A percentile compares a stretch with the other conserved stretches of the same genome.
phyloP scores from a whole-genome alignment of 148 eudicot genomes.

The Heliamphora exappendiculata region DNA sequence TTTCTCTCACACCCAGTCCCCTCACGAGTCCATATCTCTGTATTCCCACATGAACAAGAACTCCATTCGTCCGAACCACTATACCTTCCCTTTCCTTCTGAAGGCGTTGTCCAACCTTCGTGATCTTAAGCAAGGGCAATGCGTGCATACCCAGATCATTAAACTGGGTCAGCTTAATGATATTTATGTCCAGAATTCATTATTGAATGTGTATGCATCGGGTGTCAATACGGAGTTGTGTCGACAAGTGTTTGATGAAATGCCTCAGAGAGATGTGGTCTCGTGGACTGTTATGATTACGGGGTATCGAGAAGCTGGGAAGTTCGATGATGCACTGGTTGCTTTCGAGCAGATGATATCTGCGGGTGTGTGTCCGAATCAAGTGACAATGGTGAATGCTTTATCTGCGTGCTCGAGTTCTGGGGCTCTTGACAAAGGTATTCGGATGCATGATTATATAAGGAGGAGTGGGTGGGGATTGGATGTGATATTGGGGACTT shows the following conservation, averaged over 20 bases:
- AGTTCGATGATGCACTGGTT: conserved; percentile 29
- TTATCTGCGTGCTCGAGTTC: conserved; percentile 33
- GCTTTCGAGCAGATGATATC: conserved; percentile 32
- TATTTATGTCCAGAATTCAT: conserved; percentile 35
- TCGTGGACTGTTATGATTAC: conserved; percentile 46
- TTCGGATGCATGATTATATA: conserved; percentile 31
- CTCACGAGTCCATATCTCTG: conserved; percentile 19
- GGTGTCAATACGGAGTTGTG: conserved; percentile 25
- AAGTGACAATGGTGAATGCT: conserved; percentile 44
- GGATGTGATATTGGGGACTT: conserved; percentile 38
- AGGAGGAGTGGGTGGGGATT: conserved; percentile 34
- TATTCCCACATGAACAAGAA: conserved; percentile 35
- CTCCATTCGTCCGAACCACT: conserved; percentile 24
- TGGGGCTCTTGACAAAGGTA: conserved; percentile 42
- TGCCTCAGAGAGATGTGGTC: conserved; percentile 44
- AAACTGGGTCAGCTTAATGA: conserved; percentile 28
- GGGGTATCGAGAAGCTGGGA: conserved; percentile 29
- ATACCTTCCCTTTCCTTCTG: conserved; percentile 39
- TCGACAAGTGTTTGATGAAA: conserved; percentile 40
- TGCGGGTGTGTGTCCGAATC: conserved; percentile 34
- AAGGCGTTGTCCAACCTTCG: conserved; percentile 32
- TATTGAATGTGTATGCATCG: conserved; percentile 34
- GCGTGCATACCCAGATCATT: conserved; percentile 31
- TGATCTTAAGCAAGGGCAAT: conserved; percentile 16
- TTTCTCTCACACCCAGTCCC: conserved; percentile 25